Conservation (phyloP, 768 basidiomycete genomes). For the Termitomyces sp. region DNA sequence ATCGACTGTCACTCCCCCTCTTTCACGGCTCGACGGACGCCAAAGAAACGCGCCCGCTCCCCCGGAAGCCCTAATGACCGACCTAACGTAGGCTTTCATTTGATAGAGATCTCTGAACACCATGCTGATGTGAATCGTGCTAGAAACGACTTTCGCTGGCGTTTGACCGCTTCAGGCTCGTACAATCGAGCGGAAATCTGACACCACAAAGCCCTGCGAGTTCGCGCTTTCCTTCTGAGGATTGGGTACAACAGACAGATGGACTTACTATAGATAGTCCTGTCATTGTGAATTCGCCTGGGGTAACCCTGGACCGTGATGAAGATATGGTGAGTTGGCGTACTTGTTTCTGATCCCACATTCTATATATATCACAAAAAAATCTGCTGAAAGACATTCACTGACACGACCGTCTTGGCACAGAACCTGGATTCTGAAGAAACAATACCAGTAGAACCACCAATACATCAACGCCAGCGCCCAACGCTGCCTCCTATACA, state of each 20-base stretch:
- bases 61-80: conserved; percentile 51
- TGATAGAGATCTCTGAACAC: background rate
- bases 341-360: conserved; percentile 5
- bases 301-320: conserved; percentile 24
- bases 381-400: too few species aligned
- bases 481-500: conserved; percentile 11
- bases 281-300: conserved; percentile 18
- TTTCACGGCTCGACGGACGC: conserved; percentile 33
- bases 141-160: conserved; percentile 61
- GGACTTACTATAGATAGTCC: conserved; percentile 65
- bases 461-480: background rate
- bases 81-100: conserved; percentile 42
- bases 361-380: background rate
- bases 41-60: conserved; percentile 56
- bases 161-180: conserved; percentile 19
- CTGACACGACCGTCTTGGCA: background rate
- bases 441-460: background rate
- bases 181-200: conserved; percentile 11
- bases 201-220: conserved; percentile 22
- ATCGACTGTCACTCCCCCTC: conserved; percentile 49
- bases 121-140: background rate
- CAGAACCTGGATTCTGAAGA: conserved; percentile 28
- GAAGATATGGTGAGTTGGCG: conserved; percentile 57
- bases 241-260: conserved; percentile 73
- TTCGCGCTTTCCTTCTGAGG: conserved; percentile 51